Conservation (phyloP, 1,139 yeast genomes). For the Blastobotrys petasosporus region DNA sequence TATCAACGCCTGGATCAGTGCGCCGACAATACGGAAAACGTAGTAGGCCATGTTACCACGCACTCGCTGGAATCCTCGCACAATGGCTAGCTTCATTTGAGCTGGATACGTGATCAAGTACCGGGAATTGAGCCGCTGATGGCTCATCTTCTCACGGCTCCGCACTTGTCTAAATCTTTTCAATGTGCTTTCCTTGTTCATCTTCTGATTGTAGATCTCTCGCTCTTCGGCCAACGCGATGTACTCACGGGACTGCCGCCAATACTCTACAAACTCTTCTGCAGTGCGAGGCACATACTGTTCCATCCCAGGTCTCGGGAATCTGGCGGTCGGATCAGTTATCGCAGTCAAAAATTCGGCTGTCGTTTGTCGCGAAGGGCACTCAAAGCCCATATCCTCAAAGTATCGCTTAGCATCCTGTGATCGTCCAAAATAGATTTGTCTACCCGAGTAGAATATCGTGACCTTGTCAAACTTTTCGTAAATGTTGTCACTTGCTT, state of each 20-base stretch:
- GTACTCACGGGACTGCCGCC: slow-evolving; percentile 48
- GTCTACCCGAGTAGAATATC: slow-evolving; percentile 51
- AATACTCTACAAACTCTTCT: slow-evolving; percentile 47
- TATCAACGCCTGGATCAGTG: slow-evolving; percentile 45
- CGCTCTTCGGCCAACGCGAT: slow-evolving; percentile 24
- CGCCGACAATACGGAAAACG: slow-evolving; percentile 43
- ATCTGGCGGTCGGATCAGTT: slow-evolving; percentile 50
- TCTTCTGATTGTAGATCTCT: not conserved
- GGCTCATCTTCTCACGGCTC: slow-evolving; percentile 19
- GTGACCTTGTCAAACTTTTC: slow-evolving; percentile 57
- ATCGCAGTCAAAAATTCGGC: slow-evolving; percentile 55
- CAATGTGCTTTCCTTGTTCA: not conserved
- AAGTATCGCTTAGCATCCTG: slow-evolving; percentile 46
- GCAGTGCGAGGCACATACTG: slow-evolving; percentile 48
- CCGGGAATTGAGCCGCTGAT: slow-evolving; percentile 31
- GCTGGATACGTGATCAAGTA: slow-evolving; percentile 34
- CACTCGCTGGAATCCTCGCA: slow-evolving; percentile 50
- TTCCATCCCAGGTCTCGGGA: slow-evolving; percentile 33
- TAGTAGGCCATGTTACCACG: slow-evolving; percentile 50
- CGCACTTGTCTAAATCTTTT: slow-evolving; percentile 29
- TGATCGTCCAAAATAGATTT: slow-evolving; percentile 52
- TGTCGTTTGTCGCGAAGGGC: slow-evolving; percentile 56
- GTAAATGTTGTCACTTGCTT: slow-evolving; percentile 59
- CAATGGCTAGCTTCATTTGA: slow-evolving; percentile 33
- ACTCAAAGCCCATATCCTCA: slow-evolving; percentile 51